phyloP scores from a whole-genome alignment of 192 early-diverging fungal species.

The Gaertneriomyces sp. region DNA sequence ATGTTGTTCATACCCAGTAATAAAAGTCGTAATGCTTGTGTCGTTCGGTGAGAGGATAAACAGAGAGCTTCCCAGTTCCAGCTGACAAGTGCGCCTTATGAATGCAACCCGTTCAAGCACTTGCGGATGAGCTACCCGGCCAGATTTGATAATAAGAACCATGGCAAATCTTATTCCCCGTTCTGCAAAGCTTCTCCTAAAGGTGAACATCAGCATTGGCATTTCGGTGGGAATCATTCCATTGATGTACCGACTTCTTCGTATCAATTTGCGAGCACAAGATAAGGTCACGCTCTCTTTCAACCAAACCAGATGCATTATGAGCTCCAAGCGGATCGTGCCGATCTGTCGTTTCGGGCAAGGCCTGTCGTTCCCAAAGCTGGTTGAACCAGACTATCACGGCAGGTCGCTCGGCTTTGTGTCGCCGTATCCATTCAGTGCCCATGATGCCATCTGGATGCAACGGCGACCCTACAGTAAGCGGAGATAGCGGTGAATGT shows the following conservation, averaged over 20 bases:
- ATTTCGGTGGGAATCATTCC: no score
- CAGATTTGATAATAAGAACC: constrained; percentile 59
- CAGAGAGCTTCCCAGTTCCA: constrained; percentile 67
- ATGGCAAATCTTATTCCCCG: constrained; percentile 69
- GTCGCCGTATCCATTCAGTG: constrained; percentile 64
- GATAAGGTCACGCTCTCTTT: constrained; percentile 59
- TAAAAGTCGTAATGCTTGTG: constrained; percentile 58
- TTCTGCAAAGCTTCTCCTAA: constrained; percentile 61
- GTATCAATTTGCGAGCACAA: constrained; percentile 66
- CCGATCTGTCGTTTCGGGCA: constrained; percentile 33
- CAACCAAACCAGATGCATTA: constrained; percentile 44
- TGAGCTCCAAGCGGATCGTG: constrained; percentile 38
- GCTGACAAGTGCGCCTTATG: constrained; percentile 63
- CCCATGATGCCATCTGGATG: constrained; percentile 83
- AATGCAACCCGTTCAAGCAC: constrained; percentile 67
- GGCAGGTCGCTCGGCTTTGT: constrained; percentile 59
- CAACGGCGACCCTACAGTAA: constrained; percentile 62
- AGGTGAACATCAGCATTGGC: neutral
- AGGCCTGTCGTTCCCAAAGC: constrained; percentile 41
- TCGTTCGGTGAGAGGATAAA: constrained; percentile 55
- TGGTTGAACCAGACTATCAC: constrained; percentile 69
- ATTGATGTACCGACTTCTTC: constrained; percentile 45
- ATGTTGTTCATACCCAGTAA: constrained; percentile 50
- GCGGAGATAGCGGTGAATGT: constrained; percentile 66
- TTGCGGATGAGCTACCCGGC: constrained; percentile 53